Evolutionary conservation across 768 basidiomycete species (phyloP).

Genomic region (Phylloporus rhodoxanthus): DNA sequence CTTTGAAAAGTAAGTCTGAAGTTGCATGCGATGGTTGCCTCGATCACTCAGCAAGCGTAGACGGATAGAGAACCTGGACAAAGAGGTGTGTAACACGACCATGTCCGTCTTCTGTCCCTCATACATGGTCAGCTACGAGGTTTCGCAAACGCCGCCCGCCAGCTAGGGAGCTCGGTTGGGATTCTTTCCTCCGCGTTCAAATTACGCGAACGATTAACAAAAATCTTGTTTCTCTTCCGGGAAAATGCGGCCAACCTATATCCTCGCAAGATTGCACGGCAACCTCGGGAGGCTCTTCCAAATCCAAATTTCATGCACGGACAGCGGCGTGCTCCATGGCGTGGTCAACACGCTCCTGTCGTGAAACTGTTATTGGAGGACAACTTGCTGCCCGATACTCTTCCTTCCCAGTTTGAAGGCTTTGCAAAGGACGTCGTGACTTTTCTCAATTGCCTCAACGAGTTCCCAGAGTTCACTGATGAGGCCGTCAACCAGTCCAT

Average conservation of each 20-base stretch:
- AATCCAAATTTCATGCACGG: slow-evolving; percentile 34
- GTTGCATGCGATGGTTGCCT: background rate
- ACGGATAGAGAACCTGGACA: slow-evolving; percentile 43
- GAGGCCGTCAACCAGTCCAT: slow-evolving; percentile 48
- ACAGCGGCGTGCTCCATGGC: slow-evolving; percentile 28
- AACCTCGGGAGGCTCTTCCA: slow-evolving; percentile 34
- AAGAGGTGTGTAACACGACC: slow-evolving; percentile 32
- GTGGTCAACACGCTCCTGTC: slow-evolving; percentile 32
- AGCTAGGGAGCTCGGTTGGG: slow-evolving; percentile 51
- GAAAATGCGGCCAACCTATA: slow-evolving; percentile 55
- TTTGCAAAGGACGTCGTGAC: slow-evolving; percentile 48
- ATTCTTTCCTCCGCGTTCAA: slow-evolving; percentile 50
- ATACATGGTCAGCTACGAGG: slow-evolving; percentile 37
- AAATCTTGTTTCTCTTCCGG: slow-evolving; percentile 46
- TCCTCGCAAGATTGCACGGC: slow-evolving; percentile 41
- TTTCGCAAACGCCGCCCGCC: slow-evolving; percentile 51
- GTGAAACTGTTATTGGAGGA: slow-evolving; percentile 35
- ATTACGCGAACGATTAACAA: slow-evolving; percentile 45
- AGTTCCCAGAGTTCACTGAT: slow-evolving; percentile 52
- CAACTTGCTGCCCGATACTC: slow-evolving; percentile 43
- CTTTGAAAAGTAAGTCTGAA: slow-evolving; percentile 39
- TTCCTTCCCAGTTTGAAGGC: slow-evolving; percentile 41
- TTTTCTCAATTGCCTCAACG: slow-evolving; percentile 48
- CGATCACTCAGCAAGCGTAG: slow-evolving; percentile 23
- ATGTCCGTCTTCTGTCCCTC: slow-evolving; percentile 5